Evolutionary conservation across 257 asterid genomes (phyloP).

Genomic region (Solanum chilense): DNA sequence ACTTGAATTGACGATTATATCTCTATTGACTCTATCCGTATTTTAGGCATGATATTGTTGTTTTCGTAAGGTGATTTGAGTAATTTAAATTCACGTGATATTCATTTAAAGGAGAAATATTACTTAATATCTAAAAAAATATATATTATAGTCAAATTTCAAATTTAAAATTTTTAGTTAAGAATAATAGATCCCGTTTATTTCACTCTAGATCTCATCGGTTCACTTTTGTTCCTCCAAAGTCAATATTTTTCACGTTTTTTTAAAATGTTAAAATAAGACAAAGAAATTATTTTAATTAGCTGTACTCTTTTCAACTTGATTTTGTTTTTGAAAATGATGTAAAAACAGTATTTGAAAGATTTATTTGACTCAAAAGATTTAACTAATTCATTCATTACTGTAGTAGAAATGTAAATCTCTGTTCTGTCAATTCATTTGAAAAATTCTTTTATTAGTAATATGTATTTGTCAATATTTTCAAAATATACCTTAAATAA

Average conservation of each 20-base stretch:
- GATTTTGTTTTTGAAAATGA: neutral
- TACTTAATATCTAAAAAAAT: too few relatives aligned
- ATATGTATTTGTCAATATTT: neutral
- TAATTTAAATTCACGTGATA: neutral
- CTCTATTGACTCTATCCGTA: neutral
- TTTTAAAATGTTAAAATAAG: neutral
- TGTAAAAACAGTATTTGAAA: neutral
- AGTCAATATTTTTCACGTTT: neutral
- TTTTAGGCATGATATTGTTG: neutral
- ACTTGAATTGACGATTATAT: neutral
- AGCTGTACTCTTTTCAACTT: neutral
- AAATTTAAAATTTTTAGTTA: neutral
- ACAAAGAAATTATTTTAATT: neutral
- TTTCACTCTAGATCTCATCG: too few relatives aligned
- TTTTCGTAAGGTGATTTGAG: rapidly evolving
- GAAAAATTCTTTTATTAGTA: neutral
- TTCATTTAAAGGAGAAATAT: neutral
- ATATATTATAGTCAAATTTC: neutral
- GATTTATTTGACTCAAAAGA: neutral
- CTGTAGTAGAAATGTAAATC: neutral
- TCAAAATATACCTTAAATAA: neutral
- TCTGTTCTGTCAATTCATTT: neutral
- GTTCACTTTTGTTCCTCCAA: neutral
- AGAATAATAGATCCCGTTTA: neutral
- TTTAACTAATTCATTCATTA: too few relatives aligned